These are phyloP conservation scores for Trichothecium roseum DNA, from an alignment of 2,329 filamentous ascomycete species.

Conservation along the genomic window DNA sequence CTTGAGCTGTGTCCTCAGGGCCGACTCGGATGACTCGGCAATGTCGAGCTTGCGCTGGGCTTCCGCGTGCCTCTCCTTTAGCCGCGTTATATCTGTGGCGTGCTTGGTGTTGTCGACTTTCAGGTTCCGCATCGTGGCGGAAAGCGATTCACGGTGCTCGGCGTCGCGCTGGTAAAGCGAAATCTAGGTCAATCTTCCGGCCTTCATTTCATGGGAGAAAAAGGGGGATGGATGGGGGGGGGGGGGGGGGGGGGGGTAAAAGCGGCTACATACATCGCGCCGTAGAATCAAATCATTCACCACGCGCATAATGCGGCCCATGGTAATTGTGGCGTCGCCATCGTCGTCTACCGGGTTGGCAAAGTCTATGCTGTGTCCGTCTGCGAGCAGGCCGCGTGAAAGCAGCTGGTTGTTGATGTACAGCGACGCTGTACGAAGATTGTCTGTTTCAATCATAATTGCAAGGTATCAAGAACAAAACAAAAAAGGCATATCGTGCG, in stretches of 20 bases:
- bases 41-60: slow-evolving; percentile 44
- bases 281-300: slow-evolving; percentile 88
- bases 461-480: background rate
- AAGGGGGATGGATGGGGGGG: too few species aligned
- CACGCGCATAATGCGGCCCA: slow-evolving; percentile 81
- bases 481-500: slow-evolving; percentile 12
- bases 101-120: slow-evolving; percentile 68
- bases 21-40: slow-evolving; percentile 59
- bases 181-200: slow-evolving; percentile 5
- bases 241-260: too few species aligned
- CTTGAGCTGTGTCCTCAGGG: slow-evolving; percentile 58
- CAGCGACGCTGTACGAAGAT: slow-evolving; percentile 55
- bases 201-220: too few species aligned
- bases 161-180: slow-evolving; percentile 65
- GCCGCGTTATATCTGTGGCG: slow-evolving; percentile 53
- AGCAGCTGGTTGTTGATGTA: slow-evolving; percentile 66
- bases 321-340: slow-evolving; percentile 48
- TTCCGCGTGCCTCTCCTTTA: slow-evolving; percentile 43
- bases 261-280: slow-evolving; percentile 55
- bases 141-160: slow-evolving; percentile 75
- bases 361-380: slow-evolving; percentile 74
- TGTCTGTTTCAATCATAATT: slow-evolving; percentile 47
- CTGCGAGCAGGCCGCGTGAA: slow-evolving; percentile 52
- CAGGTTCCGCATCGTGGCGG: slow-evolving; percentile 64
- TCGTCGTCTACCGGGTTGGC: slow-evolving; percentile 55